Evolutionary conservation across 2,329 filamentous ascomycete genomes (phyloP).

Genomic region (Ceratocystis cubensis): DNA sequence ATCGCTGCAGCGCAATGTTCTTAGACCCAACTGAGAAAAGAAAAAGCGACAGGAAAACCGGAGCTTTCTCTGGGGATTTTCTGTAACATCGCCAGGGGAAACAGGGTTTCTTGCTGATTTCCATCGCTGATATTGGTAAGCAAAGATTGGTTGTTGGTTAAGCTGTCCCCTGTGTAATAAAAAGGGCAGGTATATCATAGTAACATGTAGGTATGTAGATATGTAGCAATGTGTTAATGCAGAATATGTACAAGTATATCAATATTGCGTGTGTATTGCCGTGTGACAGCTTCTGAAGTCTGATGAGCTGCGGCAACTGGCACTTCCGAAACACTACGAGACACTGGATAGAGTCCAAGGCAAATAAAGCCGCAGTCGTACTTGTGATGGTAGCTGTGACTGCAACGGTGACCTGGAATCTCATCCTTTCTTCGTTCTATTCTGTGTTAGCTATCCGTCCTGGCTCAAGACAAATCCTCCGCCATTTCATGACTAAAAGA

Average conservation of each 20-base stretch:
- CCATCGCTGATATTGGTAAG: neutral
- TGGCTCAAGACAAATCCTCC: no score
- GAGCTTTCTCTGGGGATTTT: neutral
- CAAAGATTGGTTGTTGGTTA: neutral
- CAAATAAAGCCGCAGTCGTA: neutral
- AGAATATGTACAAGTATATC: no score
- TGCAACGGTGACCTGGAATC: no score
- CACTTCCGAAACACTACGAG: neutral
- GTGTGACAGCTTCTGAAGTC: neutral
- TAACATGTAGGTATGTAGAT: no score
- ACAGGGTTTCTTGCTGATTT: no score
- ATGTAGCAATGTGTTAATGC: no score
- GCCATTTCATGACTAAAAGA: neutral
- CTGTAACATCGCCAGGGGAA: neutral
- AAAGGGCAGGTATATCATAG: no score
- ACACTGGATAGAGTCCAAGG: neutral
- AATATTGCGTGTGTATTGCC: no score
- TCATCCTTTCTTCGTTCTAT: no score
- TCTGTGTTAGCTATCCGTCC: no score
- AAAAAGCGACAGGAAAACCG: conserved; percentile 2
- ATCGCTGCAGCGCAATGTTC: neutral
- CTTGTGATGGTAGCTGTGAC: neutral
- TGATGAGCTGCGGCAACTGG: neutral
- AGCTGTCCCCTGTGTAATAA: neutral
- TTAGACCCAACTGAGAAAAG: neutral